These are phyloP conservation scores for Aspergillus homomorphus DNA, from an alignment of 495 filamentous ascomycete genomes.

Conservation along the genomic window DNA sequence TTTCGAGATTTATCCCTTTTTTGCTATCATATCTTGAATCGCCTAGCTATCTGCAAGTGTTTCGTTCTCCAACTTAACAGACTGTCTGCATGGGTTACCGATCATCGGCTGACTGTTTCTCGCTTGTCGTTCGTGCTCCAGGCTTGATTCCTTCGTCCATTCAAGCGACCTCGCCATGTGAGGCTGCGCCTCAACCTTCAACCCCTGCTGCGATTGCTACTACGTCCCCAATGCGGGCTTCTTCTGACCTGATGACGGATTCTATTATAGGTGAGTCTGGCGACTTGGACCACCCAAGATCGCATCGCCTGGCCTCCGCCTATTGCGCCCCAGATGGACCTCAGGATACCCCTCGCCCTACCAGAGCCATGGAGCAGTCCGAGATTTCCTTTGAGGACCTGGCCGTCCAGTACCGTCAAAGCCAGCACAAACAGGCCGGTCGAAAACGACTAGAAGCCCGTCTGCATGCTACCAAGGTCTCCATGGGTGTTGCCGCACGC, in stretches of 20 bases:
- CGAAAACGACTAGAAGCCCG: slow-evolving; percentile 41
- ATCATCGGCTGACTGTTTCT: slow-evolving; percentile 6
- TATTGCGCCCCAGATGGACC: slow-evolving; percentile 22
- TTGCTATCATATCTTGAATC: not conserved
- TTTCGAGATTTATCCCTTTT: slow-evolving; percentile 12
- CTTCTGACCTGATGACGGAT: slow-evolving; percentile 14
- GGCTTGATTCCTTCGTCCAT: slow-evolving; percentile 28
- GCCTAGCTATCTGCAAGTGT: not conserved
- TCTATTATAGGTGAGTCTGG: slow-evolving; percentile 40
- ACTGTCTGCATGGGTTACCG: slow-evolving; percentile 6
- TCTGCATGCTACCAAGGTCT: slow-evolving; percentile 51
- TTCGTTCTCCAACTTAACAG: slow-evolving; percentile 5
- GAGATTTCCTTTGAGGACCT: slow-evolving; percentile 45
- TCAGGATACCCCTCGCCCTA: slow-evolving; percentile 8
- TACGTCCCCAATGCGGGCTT: slow-evolving; percentile 19
- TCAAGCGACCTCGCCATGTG: slow-evolving; percentile 31
- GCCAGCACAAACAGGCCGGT: slow-evolving; percentile 42
- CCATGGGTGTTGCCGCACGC: slow-evolving; percentile 75
- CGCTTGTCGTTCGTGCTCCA: slow-evolving; percentile 17
- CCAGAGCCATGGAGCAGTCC: slow-evolving; percentile 20
- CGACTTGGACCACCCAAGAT: slow-evolving; percentile 38
- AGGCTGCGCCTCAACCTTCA: slow-evolving; percentile 31
- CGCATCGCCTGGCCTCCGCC: slow-evolving; percentile 27
- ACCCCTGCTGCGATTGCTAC: slow-evolving; percentile 26
- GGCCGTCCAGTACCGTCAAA: slow-evolving; percentile 40